Evolutionary conservation across 73 alveolate species (phyloP).

Genomic region (Tetrahymena thermophila): DNA sequence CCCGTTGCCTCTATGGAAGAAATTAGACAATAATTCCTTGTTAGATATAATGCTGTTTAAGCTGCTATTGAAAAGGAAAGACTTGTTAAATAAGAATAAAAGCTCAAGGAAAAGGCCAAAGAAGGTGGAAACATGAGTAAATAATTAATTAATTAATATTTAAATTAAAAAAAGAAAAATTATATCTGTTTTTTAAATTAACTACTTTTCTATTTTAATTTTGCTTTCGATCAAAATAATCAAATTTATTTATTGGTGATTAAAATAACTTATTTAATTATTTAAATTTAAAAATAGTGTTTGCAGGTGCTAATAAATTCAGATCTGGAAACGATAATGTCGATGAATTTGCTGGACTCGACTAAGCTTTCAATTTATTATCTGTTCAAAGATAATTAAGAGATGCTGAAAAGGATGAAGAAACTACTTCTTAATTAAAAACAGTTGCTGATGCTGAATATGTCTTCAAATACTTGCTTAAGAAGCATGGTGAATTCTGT

Average conservation of each 20-base stretch:
- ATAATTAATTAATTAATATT: not conserved
- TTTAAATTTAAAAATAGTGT: not conserved
- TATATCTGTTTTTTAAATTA: not conserved
- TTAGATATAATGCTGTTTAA: constrained; percentile 38
- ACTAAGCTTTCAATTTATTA: not conserved
- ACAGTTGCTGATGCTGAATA: not conserved
- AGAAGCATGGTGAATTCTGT: not conserved
- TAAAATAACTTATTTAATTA: not conserved
- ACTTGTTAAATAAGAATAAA: constrained; percentile 16
- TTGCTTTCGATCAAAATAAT: not conserved
- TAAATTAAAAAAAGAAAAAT: not conserved
- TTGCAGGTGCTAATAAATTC: not conserved
- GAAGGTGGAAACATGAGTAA: constrained; percentile 1
- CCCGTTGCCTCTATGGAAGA: constrained; percentile 37
- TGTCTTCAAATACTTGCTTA: not conserved
- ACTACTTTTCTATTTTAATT: not conserved
- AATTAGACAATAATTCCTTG: constrained; percentile 35
- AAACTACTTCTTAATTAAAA: not conserved
- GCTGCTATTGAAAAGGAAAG: constrained; percentile 3
- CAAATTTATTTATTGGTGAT: too few species aligned
- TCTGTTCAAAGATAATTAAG: not conserved
- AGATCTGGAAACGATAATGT: not conserved
- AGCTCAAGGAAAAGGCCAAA: not conserved
- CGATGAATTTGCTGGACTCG: not conserved
- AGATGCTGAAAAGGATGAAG: not conserved